Conservation (phyloP, 495 filamentous ascomycete species). For the Parmelia sp. region DNA sequence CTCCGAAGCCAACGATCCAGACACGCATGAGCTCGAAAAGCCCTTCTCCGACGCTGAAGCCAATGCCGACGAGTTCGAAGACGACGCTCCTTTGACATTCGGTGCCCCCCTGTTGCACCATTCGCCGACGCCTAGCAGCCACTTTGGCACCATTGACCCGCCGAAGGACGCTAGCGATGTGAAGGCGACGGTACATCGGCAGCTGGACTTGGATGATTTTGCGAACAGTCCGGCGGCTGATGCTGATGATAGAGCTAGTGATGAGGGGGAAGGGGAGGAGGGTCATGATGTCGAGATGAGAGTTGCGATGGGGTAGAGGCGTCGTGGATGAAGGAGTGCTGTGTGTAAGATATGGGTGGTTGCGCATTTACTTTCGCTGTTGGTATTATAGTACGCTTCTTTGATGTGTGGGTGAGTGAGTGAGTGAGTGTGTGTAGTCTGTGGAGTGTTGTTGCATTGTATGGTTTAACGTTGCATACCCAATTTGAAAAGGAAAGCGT, state of each 20-base stretch:
- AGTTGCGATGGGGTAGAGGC: conserved; percentile 23
- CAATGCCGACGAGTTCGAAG: conserved; percentile 14
- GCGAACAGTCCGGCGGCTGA: conserved; percentile 24
- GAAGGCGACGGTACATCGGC: conserved; percentile 10
- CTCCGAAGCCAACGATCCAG: conserved; percentile 22
- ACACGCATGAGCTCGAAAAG: not conserved
- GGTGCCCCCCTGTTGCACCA: conserved; percentile 6
- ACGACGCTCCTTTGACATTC: conserved; percentile 10
- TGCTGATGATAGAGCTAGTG: conserved; percentile 32
- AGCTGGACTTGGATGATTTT: conserved; percentile 24
- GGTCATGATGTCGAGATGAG: conserved; percentile 34
- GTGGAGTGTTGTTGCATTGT: not conserved
- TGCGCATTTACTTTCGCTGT: not conserved
- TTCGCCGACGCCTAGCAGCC: not conserved
- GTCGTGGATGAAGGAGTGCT: not conserved
- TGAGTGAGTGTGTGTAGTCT: not conserved
- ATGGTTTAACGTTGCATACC: not conserved
- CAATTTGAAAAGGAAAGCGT: not conserved
- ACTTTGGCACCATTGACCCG: not conserved
- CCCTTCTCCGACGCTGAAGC: not conserved
- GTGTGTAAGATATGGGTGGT: not conserved
- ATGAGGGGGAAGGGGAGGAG: conserved; percentile 14
- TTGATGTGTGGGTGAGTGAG: not conserved
- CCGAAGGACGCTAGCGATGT: not conserved
- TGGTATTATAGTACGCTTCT: not conserved